A percentile compares a stretch with the other conserved stretches of the same genome.
Evolutionary conservation across 2,329 filamentous ascomycete species (phyloP).

Genomic region (Thielaviopsis euricoi): DNA sequence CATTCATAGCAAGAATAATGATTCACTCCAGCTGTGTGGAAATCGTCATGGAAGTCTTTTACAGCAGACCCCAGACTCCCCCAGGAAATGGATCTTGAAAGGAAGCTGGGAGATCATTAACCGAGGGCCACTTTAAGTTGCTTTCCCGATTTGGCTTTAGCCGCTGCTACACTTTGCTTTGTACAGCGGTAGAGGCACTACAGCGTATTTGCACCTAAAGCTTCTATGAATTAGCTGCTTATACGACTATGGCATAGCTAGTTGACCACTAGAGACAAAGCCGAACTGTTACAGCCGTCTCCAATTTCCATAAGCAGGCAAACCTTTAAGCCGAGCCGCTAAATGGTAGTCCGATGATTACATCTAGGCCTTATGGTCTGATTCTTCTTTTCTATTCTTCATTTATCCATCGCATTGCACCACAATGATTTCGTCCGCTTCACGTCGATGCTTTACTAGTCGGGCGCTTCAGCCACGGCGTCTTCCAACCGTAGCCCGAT

Average conservation of each 20-base stretch:
- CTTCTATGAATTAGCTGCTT: no score
- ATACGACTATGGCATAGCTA: no score
- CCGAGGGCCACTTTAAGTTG: not conserved
- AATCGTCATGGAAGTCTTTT: not conserved
- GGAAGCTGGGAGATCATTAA: not conserved
- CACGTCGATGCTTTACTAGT: not conserved
- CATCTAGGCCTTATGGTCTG: not conserved
- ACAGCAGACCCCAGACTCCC: not conserved
- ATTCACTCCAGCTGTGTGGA: no score
- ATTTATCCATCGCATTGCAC: not conserved
- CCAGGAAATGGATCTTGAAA: not conserved
- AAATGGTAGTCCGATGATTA: not conserved
- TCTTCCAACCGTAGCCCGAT: not conserved
- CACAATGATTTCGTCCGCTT: not conserved
- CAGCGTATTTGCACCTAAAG: not conserved
- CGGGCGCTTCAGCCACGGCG: not conserved
- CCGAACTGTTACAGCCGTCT: not conserved
- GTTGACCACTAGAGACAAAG: not conserved
- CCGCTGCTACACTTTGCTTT: no score
- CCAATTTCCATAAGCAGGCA: not conserved
- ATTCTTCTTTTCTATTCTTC: not conserved
- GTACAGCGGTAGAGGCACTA: not conserved
- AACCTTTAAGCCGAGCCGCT: not conserved
- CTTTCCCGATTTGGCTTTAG: not conserved
- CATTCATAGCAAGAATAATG: no score